These are phyloP conservation scores for Ogataea nakhonphanomensis DNA, from an alignment of 805 yeast species.

Conservation along the genomic window DNA sequence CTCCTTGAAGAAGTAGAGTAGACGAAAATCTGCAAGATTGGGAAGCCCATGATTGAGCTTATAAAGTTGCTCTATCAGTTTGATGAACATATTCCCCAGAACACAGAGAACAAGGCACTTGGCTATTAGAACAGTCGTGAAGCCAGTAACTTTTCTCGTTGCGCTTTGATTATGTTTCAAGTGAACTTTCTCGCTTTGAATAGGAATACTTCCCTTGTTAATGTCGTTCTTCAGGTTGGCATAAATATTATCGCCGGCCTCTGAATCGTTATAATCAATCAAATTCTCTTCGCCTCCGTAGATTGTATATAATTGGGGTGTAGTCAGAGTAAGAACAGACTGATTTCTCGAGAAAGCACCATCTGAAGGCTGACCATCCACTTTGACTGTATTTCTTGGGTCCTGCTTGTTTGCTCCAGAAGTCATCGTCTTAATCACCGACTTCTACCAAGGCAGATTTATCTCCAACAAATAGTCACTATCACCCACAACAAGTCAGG, in stretches of 20 bases:
- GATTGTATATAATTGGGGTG: constrained; percentile 28
- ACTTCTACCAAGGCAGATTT: too few species aligned
- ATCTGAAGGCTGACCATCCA: constrained; percentile 1
- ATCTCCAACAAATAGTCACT: too few species aligned
- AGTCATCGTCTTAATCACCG: not conserved
- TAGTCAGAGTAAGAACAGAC: constrained; percentile 24
- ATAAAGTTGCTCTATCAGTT: constrained; percentile 49
- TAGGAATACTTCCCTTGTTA: constrained; percentile 7
- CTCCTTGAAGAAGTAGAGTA: constrained; percentile 34
- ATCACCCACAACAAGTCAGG: too few species aligned
- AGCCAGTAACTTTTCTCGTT: too few species aligned
- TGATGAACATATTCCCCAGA: constrained; percentile 53
- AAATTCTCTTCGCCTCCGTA: constrained; percentile 25
- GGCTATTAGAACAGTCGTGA: constrained; percentile 1
- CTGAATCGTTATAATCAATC: constrained; percentile 20
- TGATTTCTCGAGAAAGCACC: constrained; percentile 12
- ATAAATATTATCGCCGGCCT: constrained; percentile 19
- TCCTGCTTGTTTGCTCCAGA: not conserved
- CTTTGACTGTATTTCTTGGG: not conserved
- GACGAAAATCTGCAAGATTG: constrained; percentile 28
- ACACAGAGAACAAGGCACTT: constrained; percentile 30
- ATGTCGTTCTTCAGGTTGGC: constrained; percentile 14
- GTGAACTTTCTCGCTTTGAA: not conserved
- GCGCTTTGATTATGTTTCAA: not conserved
- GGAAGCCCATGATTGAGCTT: constrained; percentile 30